Base-by-base conservation (phyloP, 1,139 yeast species). In the Geotrichum reessii region DNA sequence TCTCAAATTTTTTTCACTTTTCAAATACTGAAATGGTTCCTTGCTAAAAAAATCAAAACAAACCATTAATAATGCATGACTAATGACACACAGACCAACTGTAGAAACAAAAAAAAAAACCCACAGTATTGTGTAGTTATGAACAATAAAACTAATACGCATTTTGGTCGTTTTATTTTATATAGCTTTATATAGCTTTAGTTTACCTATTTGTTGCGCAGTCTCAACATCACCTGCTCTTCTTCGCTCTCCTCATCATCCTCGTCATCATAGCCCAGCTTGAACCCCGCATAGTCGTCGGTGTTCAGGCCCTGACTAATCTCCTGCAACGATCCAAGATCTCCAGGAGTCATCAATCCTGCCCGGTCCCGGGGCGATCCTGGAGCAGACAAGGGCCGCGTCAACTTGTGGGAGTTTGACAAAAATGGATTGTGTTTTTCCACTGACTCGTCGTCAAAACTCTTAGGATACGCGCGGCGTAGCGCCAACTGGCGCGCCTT, bases 291-390 rank as follows among this genome's bases (percentile, higher is more conserved):
- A 71, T 90, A 93, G 70, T 89, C 96, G 58, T 86, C 95, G 47
- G 89, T 86, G 64, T 86, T 84, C 58, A 90, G 80, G 0, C 80
- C 75, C 69, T 86, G 87, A 59, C 81, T 81, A 47, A 90, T 90
- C 72, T 93, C 99, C 73, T 90, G 97, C 67, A 93, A 78, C 12
- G 97, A 86, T n/a, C 98, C 99, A 65, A 93, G 81, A 72, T 93
- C 98, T 54, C 99, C 99, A 0, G 99, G 99, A 1, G 99, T 93
- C 96, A 90, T 91, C 19, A 89, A 86, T 54, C 81, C 88, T 58
- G 71, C 67, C 53, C 73, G 66, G 46, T 80, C 78, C 46, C 82
- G 76, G 60, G 99, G 99, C 17, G 97, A 91, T 0, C 98, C 98
- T 2, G 98, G 99, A 17, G 90, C 98, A 61, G 95, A 86, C 66